These are phyloP conservation scores for Endocladia muricata DNA, from an alignment of 31 red algal species.

Conservation along the genomic window DNA sequence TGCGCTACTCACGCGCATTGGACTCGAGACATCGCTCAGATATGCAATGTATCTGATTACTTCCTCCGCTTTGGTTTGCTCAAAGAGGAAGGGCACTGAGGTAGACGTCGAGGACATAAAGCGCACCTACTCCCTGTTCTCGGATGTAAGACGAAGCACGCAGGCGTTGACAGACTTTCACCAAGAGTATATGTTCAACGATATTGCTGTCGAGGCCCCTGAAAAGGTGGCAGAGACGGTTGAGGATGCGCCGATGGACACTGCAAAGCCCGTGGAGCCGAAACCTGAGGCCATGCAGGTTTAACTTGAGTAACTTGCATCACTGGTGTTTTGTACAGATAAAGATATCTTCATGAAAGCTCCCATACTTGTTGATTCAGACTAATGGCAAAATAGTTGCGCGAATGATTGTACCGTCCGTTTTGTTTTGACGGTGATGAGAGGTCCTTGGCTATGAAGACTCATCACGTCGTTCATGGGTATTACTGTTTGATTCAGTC, in stretches of 20 bases:
- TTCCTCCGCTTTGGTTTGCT: constrained; percentile 82
- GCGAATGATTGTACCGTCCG: too few relatives aligned
- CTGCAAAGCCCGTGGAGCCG: background rate
- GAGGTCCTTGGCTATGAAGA: too few relatives aligned
- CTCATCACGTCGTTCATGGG: too few relatives aligned
- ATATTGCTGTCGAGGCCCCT: background rate
- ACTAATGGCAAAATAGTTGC: too few relatives aligned
- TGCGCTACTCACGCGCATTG: constrained; percentile 83
- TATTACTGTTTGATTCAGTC: too few relatives aligned
- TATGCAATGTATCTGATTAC: constrained; percentile 99
- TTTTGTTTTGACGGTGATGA: too few relatives aligned
- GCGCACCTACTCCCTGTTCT: constrained; percentile 85
- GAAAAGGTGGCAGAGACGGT: background rate
- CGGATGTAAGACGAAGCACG: constrained; percentile 87
- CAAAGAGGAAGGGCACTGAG: constrained; percentile 73
- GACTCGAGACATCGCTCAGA: constrained; percentile 85
- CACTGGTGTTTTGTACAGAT: too few relatives aligned
- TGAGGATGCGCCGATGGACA: background rate
- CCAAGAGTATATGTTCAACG: constrained; percentile 92
- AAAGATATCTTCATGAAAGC: too few relatives aligned
- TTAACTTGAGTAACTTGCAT: background rate
- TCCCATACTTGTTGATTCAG: too few relatives aligned
- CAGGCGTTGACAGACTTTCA: constrained; percentile 85
- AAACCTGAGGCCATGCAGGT: constrained; percentile 31
- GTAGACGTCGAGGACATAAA: constrained; percentile 97